phyloP scores from a whole-genome alignment of 768 basidiomycete genomes.

The Termitomyces sp. region DNA sequence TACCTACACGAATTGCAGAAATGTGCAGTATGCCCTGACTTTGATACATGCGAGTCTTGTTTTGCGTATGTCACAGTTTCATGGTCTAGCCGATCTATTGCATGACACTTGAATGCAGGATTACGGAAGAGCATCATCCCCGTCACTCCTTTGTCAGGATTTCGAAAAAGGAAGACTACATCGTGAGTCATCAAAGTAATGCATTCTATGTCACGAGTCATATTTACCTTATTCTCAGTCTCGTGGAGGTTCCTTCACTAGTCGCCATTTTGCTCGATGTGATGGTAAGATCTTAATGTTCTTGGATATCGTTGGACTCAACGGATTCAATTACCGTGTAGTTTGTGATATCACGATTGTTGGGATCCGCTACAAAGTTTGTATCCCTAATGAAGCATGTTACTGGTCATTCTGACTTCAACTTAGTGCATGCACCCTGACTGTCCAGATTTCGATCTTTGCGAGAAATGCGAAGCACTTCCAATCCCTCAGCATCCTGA shows the following conservation, averaged over 20 bases:
- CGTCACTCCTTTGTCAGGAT: conserved; percentile 69
- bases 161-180: conserved; percentile 44
- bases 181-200: conserved; percentile 35
- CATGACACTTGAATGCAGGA: conserved; percentile 29
- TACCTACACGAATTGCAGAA: conserved; percentile 39
- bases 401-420: background rate
- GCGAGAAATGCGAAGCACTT: conserved; percentile 70
- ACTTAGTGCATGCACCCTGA: conserved; percentile 70
- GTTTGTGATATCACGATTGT: conserved; percentile 48
- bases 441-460: conserved; percentile 82
- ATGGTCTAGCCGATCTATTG: background rate
- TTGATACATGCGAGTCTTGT: conserved; percentile 69
- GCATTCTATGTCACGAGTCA: background rate
- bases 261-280: conserved; percentile 55
- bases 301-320: background rate
- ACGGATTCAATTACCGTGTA: conserved; percentile 9
- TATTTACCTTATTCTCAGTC: conserved; percentile 16
- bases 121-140: conserved; percentile 72
- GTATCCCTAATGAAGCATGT: conserved; percentile 1
- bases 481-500: conserved; percentile 73
- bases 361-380: conserved; percentile 72
- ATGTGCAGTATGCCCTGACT: conserved; percentile 81
- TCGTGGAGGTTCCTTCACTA: conserved; percentile 9
- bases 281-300: conserved; percentile 32
- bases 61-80: conserved; percentile 40